Evolutionary conservation across 2,329 filamentous ascomycete genomes (phyloP).

Genomic region (Fusarium torreyae): DNA sequence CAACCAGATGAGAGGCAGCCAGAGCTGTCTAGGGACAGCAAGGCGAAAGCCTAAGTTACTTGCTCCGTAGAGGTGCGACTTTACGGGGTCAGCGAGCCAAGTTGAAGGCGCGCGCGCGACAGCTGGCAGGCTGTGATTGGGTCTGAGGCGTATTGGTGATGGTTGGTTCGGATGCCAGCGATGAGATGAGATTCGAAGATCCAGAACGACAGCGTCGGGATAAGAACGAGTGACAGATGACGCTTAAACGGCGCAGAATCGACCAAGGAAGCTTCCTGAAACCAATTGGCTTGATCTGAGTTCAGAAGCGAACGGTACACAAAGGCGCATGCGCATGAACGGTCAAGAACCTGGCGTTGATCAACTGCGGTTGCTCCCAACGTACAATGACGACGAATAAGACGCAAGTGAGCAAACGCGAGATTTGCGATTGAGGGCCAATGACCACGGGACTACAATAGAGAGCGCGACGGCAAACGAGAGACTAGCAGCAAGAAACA

Average conservation of each 20-base stretch:
- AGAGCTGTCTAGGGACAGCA: slow-evolving; percentile 29
- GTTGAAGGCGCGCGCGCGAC: slow-evolving; percentile 50
- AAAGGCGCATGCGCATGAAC: slow-evolving; percentile 43
- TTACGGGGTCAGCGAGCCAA: slow-evolving; percentile 44
- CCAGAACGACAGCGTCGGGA: slow-evolving; percentile 39
- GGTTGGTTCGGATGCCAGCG: slow-evolving; percentile 41
- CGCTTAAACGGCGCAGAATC: slow-evolving; percentile 36
- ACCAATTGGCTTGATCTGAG: slow-evolving; percentile 47
- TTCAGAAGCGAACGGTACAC: slow-evolving; percentile 36
- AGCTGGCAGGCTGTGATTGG: slow-evolving; percentile 58
- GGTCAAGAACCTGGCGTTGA: slow-evolving; percentile 32
- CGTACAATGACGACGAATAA: slow-evolving; percentile 39
- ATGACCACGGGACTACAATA: slow-evolving; percentile 39
- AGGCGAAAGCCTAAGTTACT: slow-evolving; percentile 33
- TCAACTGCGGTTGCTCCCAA: slow-evolving; percentile 33
- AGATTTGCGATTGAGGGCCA: slow-evolving; percentile 35
- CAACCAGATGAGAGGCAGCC: slow-evolving; percentile 49
- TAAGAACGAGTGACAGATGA: slow-evolving; percentile 49
- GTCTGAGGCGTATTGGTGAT: slow-evolving; percentile 42
- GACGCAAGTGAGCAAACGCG: slow-evolving; percentile 35
- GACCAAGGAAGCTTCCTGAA: slow-evolving; percentile 33
- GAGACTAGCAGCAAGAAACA: slow-evolving; percentile 48
- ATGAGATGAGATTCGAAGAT: slow-evolving; percentile 46
- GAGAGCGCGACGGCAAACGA: slow-evolving; percentile 43
- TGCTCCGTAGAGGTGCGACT: slow-evolving; percentile 34